Evolutionary conservation across 164 flowering plant species (phyloP), one percentile per base, ranked within the genome.

Genomic region (Echeveria elegans): DNA sequence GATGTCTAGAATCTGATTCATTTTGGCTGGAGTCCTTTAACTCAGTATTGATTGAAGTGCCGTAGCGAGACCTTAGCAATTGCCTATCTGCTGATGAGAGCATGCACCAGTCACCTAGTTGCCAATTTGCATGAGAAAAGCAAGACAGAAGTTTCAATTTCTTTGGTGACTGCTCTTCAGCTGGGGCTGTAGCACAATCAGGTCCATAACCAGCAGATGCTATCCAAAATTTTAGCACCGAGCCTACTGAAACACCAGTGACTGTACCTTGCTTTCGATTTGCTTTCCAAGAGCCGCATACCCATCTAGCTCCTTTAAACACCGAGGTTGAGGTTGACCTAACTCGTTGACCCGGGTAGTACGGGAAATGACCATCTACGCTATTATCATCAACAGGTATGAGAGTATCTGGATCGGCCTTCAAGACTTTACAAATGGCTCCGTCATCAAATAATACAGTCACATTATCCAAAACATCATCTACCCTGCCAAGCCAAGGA

Each of bases 31-130:
- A 78, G 70, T 73, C 80, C 30, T 74, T 62, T 60, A 73, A 66
- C 67, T 67, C 71, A 34, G 67, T 45, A 65, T 69, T 76, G 53
- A 78, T 72, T 45, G 76, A 53, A 63, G 69, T 76, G 72, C 76
- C 81, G 69, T 77, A 77, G 63, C 72, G 12, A 16, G 74, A 15
- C 63, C 47, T 63, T n/a, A 77, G 73, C 23, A 86, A 75, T 36
- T 81, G 69, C 59, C 28, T 48, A 28, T 56, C 30, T 45, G 68
- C 37, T 56, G 86, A 69, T 19, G 93, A 92, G 70, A 86, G 83
- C 68, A 87, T 83, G 79, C 99, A 92, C 94, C 97, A 87, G 72
- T 95, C 97, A 81, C 97, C 92, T 18, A 92, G 78, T 74, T 90
- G 92, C 99, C 99, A 95, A 77, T 81, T 92, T 68, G 97, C 86